A percentile compares a stretch with the other conserved stretches of the same genome.
phyloP scores from a whole-genome alignment of 2,329 filamentous ascomycete genomes.

The Gremmenia infestans region DNA sequence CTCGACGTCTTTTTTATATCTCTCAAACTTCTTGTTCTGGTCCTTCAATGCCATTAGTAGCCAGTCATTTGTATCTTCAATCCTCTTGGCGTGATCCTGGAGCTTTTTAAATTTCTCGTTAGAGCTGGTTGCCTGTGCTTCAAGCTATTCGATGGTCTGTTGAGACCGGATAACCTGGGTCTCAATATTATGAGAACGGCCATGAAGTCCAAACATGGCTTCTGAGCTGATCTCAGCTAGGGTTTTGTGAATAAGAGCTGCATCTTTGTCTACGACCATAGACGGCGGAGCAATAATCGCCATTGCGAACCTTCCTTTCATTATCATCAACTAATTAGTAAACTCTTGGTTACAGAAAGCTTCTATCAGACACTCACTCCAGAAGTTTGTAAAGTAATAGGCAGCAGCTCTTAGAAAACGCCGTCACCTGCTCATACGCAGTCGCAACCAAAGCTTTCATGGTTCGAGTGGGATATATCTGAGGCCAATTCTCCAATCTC shows the following conservation, averaged over 20 bases:
- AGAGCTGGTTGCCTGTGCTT: background rate
- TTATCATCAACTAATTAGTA: background rate
- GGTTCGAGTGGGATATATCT: background rate
- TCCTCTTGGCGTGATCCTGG: background rate
- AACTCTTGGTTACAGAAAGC: background rate
- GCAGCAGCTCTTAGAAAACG: background rate
- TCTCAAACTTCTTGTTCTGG: background rate
- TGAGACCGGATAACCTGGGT: background rate
- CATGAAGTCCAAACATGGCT: background rate
- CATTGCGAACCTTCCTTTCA: background rate
- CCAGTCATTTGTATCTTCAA: background rate
- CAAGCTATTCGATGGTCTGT: background rate
- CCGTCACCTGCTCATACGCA: background rate
- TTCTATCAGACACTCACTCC: background rate
- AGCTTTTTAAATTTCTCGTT: background rate
- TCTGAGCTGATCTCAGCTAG: background rate
- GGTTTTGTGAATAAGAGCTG: too few species aligned
- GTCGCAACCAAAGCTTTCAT: background rate
- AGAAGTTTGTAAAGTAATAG: background rate
- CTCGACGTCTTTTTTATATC: background rate
- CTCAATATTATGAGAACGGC: background rate
- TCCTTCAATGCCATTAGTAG: background rate
- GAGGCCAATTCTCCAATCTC: background rate
- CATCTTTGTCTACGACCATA: background rate
- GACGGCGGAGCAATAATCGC: background rate